These are phyloP conservation scores for Skeletonema menzelii DNA, from an alignment of 108 stramenopile genomes.

Conservation along the genomic window DNA sequence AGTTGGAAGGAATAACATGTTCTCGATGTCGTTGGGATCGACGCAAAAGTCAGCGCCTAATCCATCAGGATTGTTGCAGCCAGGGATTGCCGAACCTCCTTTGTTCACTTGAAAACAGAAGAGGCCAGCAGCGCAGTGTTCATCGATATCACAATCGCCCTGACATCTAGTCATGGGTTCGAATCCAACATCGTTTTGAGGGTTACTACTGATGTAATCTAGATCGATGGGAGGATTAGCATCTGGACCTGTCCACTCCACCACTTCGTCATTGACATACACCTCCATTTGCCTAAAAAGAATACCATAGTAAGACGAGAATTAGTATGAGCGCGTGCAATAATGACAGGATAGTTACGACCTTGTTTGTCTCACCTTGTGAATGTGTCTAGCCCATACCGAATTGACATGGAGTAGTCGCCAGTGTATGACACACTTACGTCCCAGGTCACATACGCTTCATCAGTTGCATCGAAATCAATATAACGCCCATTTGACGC, in stretches of 20 bases:
- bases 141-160: slow-evolving; percentile 36
- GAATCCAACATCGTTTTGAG: not conserved
- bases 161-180: slow-evolving; percentile 5
- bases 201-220: not conserved
- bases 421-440: slow-evolving; percentile 23
- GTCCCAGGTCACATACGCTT: slow-evolving; percentile 32
- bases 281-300: slow-evolving; percentile 1
- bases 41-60: slow-evolving; percentile 22
- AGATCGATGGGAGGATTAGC: not conserved
- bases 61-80: slow-evolving; percentile 8
- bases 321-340: not conserved
- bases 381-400: slow-evolving; percentile 28
- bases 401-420: slow-evolving; percentile 22
- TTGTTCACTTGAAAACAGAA: slow-evolving; percentile 17
- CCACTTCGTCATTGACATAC: not conserved
- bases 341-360: not conserved
- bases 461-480: slow-evolving; percentile 5
- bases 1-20: slow-evolving; percentile 23
- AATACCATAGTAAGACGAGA: not conserved
- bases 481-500: slow-evolving; percentile 21
- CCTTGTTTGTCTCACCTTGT: slow-evolving; percentile 6
- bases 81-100: slow-evolving; percentile 16
- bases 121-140: slow-evolving; percentile 29
- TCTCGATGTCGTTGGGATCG: slow-evolving; percentile 24
- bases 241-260: not conserved